Conservation (phyloP, 179 eudicot genomes). For the Corrigiola litoralis region DNA sequence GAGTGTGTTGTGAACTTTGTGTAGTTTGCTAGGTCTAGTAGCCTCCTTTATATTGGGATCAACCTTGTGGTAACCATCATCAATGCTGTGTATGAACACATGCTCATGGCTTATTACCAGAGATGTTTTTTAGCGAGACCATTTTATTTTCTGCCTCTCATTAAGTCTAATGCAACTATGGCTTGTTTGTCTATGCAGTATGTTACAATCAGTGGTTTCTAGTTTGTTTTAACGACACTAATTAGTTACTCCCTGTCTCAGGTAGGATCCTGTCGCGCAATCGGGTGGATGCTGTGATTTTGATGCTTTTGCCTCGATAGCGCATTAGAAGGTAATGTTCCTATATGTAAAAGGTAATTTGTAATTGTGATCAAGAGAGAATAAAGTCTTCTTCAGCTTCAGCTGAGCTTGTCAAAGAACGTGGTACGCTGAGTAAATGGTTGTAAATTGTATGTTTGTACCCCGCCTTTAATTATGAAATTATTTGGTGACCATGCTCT, state of each 20-base stretch:
- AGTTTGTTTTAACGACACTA: not conserved
- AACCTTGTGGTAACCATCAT: no score
- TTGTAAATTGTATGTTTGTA: slow-evolving; percentile 24
- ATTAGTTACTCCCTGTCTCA: slow-evolving; percentile 1
- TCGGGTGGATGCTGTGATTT: slow-evolving; percentile 19
- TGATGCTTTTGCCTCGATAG: slow-evolving; percentile 19
- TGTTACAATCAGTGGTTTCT: not conserved
- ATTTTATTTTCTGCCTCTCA: not conserved
- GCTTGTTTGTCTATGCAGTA: not conserved
- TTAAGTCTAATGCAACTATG: no score
- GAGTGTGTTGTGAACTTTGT: no score
- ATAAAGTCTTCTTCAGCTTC: slow-evolving; percentile 13
- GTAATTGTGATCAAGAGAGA: slow-evolving; percentile 19
- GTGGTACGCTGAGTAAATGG: slow-evolving; percentile 16
- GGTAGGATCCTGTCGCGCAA: slow-evolving; percentile 18
- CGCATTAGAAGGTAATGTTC: slow-evolving; percentile 20
- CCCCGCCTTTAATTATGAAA: slow-evolving; percentile 6
- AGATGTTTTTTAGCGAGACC: not conserved
- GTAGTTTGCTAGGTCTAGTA: no score
- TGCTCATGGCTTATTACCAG: no score
- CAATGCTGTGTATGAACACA: no score
- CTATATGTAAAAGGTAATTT: slow-evolving; percentile 13
- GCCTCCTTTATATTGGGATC: no score
- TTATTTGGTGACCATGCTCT: slow-evolving; percentile 16
- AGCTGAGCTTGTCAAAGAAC: slow-evolving; percentile 19